These are phyloP conservation scores for Monosporozyma aerobia DNA, from an alignment of 805 yeast species.

Conservation along the genomic window DNA sequence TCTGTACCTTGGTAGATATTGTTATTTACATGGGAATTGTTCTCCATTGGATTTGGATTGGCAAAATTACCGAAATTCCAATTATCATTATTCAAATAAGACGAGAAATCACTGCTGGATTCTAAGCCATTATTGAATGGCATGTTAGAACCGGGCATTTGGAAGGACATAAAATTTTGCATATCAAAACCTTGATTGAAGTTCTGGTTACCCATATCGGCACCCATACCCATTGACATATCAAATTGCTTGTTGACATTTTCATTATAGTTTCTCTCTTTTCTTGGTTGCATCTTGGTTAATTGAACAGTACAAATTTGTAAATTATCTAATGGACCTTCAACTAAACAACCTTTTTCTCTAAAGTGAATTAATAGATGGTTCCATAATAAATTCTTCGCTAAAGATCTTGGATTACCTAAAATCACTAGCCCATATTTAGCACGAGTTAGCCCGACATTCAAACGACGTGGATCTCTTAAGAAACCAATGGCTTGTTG, in stretches of 20 bases:
- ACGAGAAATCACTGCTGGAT: background rate
- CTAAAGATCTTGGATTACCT: slow-evolving; percentile 76
- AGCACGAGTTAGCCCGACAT: slow-evolving; percentile 86
- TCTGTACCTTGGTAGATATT: slow-evolving; percentile 9
- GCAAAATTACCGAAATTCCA: background rate
- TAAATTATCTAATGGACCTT: slow-evolving; percentile 75
- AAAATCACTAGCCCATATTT: slow-evolving; percentile 69
- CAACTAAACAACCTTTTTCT: slow-evolving; percentile 80
- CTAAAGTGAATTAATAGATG: slow-evolving; percentile 67
- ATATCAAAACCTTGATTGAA: slow-evolving; percentile 24
- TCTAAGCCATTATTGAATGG: slow-evolving; percentile 8
- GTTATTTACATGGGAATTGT: slow-evolving; percentile 13
- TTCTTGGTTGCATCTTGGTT: slow-evolving; percentile 24
- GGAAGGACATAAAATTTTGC: slow-evolving; percentile 29
- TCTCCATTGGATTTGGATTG: slow-evolving; percentile 16
- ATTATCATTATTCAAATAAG: background rate
- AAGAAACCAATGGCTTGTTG: slow-evolving; percentile 71
- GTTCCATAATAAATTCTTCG: slow-evolving; percentile 69
- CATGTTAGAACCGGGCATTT: slow-evolving; percentile 13
- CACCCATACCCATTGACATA: slow-evolving; percentile 1
- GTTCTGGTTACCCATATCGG: slow-evolving; percentile 14
- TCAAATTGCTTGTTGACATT: slow-evolving; percentile 9
- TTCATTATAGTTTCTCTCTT: slow-evolving; percentile 10
- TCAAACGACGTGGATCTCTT: slow-evolving; percentile 75
- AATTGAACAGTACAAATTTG: slow-evolving; percentile 61